Conservation (phyloP, 73 alveolate genomes). For the Blepharisma japonicum region DNA sequence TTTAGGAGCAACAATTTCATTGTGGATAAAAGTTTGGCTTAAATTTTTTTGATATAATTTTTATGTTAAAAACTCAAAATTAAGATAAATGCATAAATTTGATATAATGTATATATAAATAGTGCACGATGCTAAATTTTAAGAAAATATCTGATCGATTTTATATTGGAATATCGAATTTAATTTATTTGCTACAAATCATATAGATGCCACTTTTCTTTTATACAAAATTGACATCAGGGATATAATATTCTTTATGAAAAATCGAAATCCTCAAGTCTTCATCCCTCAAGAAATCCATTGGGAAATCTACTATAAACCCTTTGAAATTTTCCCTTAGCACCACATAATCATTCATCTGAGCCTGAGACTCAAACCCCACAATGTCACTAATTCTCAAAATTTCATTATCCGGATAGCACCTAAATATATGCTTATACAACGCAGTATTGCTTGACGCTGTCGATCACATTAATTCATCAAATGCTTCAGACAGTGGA, state of each 20-base stretch:
- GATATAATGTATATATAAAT: too few relatives aligned
- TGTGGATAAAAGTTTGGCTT: too few relatives aligned
- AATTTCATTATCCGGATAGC: conserved; percentile 81
- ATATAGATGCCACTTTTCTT: too few relatives aligned
- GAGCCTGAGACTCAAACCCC: conserved; percentile 37
- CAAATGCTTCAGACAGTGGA: conserved; percentile 62
- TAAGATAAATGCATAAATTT: too few relatives aligned
- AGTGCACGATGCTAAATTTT: too few relatives aligned
- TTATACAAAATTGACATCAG: conserved; percentile 10
- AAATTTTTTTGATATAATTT: too few relatives aligned
- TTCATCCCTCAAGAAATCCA: conserved; percentile 54
- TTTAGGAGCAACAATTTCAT: too few relatives aligned
- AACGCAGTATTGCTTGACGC: conserved; percentile 71
- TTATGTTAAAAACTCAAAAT: too few relatives aligned
- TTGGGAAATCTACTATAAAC: conserved; percentile 47
- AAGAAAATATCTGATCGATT: too few relatives aligned
- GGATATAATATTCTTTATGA: neutral
- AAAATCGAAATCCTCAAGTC: conserved; percentile 38
- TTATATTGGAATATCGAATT: too few relatives aligned
- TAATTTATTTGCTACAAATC: too few relatives aligned
- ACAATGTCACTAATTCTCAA: conserved; percentile 38
- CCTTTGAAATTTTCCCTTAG: conserved; percentile 23
- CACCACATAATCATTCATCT: conserved; percentile 30
- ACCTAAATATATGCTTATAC: conserved; percentile 71
- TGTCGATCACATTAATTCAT: conserved; percentile 45